A percentile compares a stretch with the other conserved stretches of the same genome.
These are phyloP conservation scores for Dactylellina haptotyla DNA, from an alignment of 2,329 filamentous ascomycete species.

Conservation along the genomic window DNA sequence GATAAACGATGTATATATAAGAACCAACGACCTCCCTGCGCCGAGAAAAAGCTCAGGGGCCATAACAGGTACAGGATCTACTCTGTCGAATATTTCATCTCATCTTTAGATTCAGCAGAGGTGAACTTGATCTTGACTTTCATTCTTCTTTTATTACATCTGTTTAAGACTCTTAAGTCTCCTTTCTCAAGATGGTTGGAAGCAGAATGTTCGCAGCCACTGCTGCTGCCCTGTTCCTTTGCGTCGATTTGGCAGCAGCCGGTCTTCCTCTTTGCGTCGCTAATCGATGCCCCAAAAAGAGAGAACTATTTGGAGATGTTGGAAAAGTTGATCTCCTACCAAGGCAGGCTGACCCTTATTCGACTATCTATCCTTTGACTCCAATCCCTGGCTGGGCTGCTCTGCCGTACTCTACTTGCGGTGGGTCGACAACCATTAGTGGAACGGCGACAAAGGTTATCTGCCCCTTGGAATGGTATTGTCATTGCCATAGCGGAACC, in stretches of 20 bases:
- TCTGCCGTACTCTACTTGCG: conserved; percentile 41
- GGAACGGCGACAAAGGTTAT: conserved; percentile 40
- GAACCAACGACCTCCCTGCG: conserved; percentile 44
- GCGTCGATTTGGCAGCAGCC: conserved; percentile 10
- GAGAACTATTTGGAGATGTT: conserved; percentile 47
- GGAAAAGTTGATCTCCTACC: conserved; percentile 33
- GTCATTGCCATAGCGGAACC: conserved; percentile 32
- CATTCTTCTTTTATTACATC: conserved; percentile 19
- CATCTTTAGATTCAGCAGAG: conserved; percentile 44
- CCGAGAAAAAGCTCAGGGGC: conserved; percentile 44
- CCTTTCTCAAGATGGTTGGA: conserved; percentile 28
- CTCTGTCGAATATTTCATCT: conserved; percentile 49
- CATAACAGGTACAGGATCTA: conserved; percentile 51
- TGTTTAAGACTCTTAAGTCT: background rate
- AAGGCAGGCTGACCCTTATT: conserved; percentile 46
- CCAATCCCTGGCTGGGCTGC: conserved; percentile 46
- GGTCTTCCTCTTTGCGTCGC: conserved; percentile 49
- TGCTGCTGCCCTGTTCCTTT: conserved; percentile 19
- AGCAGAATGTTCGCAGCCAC: conserved; percentile 23
- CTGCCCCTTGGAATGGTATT: conserved; percentile 41
- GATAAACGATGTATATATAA: conserved; percentile 51
- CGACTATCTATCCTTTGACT: conserved; percentile 50
- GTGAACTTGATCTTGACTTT: conserved; percentile 39
- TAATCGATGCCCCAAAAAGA: conserved; percentile 50
- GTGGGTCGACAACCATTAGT: conserved; percentile 13